Evolutionary conservation across 495 filamentous ascomycete genomes (phyloP).

Genomic region (Aspergillus ostianus): DNA sequence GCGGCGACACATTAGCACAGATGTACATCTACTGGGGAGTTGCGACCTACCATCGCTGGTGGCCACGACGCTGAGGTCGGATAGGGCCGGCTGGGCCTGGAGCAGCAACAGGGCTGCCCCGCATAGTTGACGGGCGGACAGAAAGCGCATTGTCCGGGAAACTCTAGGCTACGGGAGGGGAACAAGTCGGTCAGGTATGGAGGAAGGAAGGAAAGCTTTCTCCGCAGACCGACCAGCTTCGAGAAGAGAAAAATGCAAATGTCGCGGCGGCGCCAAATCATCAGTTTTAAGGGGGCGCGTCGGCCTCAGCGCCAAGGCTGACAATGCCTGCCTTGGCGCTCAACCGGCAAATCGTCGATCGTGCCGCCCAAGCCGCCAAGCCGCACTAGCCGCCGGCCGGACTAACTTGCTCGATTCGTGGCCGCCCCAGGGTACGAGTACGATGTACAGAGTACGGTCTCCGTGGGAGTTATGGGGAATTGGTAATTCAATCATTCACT

Average conservation of each 20-base stretch:
- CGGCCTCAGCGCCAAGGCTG: background rate
- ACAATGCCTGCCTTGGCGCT: background rate
- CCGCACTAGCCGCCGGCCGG: background rate
- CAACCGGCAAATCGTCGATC: too few species aligned
- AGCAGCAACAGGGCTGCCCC: slow-evolving; percentile 20
- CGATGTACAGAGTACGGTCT: too few species aligned
- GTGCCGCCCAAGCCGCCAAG: background rate
- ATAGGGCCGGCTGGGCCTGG: slow-evolving; percentile 15
- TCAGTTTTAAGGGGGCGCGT: background rate
- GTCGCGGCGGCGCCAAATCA: background rate
- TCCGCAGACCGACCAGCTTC: background rate
- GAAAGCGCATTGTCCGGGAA: slow-evolving; percentile 1
- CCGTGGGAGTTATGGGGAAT: too few species aligned
- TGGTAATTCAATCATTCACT: too few species aligned
- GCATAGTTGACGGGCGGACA: slow-evolving; percentile 2
- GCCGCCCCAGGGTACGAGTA: too few species aligned
- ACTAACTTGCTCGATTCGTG: too few species aligned
- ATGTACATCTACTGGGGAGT: background rate
- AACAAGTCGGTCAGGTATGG: background rate
- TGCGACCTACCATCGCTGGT: slow-evolving; percentile 14
- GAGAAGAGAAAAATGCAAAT: background rate
- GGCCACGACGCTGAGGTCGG: slow-evolving; percentile 15
- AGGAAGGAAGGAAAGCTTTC: background rate
- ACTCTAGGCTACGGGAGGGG: background rate
- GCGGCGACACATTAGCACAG: background rate